phyloP scores from a whole-genome alignment of 495 filamentous ascomycete species.

The Paragyromitra xinjiangensis region DNA sequence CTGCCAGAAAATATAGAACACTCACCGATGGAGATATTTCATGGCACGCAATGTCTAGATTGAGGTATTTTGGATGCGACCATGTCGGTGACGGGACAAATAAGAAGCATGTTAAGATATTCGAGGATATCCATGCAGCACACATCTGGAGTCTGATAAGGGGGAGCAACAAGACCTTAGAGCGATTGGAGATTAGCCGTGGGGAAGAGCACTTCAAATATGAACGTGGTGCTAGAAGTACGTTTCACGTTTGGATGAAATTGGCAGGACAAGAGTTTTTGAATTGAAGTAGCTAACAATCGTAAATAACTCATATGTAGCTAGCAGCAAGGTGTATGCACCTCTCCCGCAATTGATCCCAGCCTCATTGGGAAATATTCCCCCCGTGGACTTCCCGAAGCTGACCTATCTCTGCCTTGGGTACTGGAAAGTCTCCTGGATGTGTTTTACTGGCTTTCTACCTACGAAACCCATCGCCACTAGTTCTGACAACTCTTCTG shows the following conservation, averaged over 20 bases:
- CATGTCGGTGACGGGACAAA: constrained; percentile 38
- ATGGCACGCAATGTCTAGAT: constrained; percentile 40
- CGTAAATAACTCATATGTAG: not conserved
- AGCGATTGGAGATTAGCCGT: constrained; percentile 48
- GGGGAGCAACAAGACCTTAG: constrained; percentile 38
- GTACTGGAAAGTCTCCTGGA: constrained; percentile 42
- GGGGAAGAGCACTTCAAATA: constrained; percentile 39
- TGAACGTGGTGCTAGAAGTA: constrained; percentile 36
- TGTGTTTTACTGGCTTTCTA: constrained; percentile 19
- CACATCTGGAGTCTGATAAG: constrained; percentile 49
- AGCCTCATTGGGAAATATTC: constrained; percentile 22
- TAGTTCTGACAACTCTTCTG: constrained; percentile 3
- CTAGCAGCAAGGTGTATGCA: constrained; percentile 28
- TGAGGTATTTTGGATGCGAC: constrained; percentile 48
- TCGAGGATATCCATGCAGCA: constrained; percentile 49
- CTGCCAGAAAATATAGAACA: constrained; percentile 34
- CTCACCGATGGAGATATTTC: constrained; percentile 38
- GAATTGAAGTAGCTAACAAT: constrained; percentile 2
- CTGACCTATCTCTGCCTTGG: constrained; percentile 45
- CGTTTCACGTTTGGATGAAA: not conserved
- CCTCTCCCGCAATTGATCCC: constrained; percentile 41
- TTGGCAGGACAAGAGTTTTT: not conserved
- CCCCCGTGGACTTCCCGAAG: constrained; percentile 34
- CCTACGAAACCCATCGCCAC: not conserved
- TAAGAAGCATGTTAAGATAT: constrained; percentile 45